phyloP scores from a whole-genome alignment of 2,329 filamentous ascomycete genomes.

The Colletotrichum sp. region DNA sequence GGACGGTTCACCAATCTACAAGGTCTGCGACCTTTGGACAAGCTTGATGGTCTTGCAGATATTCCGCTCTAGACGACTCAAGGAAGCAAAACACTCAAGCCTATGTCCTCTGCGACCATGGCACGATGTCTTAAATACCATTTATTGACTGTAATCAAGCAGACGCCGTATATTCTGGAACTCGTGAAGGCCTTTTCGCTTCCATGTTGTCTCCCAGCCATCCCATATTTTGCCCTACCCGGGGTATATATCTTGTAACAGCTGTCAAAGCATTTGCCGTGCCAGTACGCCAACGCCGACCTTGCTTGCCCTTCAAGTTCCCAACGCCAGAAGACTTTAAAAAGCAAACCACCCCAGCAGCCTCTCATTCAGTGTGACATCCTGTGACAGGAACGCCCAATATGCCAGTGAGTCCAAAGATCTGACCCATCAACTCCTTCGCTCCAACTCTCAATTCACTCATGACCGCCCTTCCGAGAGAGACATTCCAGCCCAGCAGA shows the following conservation, averaged over 20 bases:
- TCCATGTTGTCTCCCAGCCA: background rate
- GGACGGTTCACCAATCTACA: background rate
- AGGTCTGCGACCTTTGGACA: too few relatives aligned
- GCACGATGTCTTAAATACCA: background rate
- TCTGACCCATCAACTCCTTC: conserved; percentile 26
- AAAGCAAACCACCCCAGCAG: background rate
- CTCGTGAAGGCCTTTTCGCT: background rate
- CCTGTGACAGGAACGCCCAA: conserved; percentile 24
- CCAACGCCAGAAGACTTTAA: background rate
- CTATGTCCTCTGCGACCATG: background rate
- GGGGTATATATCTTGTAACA: background rate
- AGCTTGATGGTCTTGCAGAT: background rate
- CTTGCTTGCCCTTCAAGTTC: background rate
- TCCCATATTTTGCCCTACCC: background rate
- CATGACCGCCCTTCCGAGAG: conserved; percentile 15
- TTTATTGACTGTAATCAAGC: background rate
- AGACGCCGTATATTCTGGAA: background rate
- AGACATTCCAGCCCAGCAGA: background rate
- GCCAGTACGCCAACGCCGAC: background rate
- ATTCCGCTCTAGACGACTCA: background rate
- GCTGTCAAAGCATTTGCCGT: background rate
- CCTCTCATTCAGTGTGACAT: background rate
- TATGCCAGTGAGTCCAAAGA: conserved; percentile 27
- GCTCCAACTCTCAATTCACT: conserved; percentile 25
- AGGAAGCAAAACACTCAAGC: background rate